Evolutionary conservation across 2,329 filamentous ascomycete genomes (phyloP), one percentile per base, ranked within the genome.

Genomic region (Rutstroemia sp.): DNA sequence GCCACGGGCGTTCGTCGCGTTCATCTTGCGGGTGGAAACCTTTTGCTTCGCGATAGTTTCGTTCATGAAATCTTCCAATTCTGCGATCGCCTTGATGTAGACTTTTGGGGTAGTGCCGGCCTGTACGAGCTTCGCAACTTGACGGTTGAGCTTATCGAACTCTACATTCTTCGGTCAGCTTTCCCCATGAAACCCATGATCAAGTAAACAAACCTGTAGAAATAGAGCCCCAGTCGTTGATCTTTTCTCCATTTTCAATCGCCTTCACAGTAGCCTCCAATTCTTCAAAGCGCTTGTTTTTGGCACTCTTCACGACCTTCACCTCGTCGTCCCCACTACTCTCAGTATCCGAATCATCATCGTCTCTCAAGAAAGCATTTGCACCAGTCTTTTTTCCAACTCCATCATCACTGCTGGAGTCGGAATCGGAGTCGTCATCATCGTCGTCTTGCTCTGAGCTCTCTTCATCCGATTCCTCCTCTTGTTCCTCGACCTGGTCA

Each of bases 21-120:
- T 99, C 92, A 97, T 96, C 82, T 96, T 97, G 84, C 96, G 96
- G 62, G 87, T 85, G 2, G 89, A 88, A 65, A 95, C 88, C 79
- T 99, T 99, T 72, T 95, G 90, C 81, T 96, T 96, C 67, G 91
- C 85, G 63, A 95, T 82, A 23, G 92, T 86, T 78, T 99, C 95
- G 71, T 92, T 92, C 80, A 96, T 88, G 71, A 88, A 84, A 67
- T 95, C 92, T 76, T 99, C 94, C 63, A 99, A 80, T 71, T 99
- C 92, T 67, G 92, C 88, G 64, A 97, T 83, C 64, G 88, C 86
- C 77, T 94, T 92, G 74, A 99, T 86, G 76, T 96, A 99, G 61
- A 87, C 75, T 79, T 95, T 96, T 57, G 94, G 94, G 39, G 85
- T 82, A 72, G 88, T 88, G 70, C 86, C 86, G 67, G 87, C 81